phyloP scores from a whole-genome alignment of 495 filamentous ascomycete species.

The Penicillium simplicissimum region DNA sequence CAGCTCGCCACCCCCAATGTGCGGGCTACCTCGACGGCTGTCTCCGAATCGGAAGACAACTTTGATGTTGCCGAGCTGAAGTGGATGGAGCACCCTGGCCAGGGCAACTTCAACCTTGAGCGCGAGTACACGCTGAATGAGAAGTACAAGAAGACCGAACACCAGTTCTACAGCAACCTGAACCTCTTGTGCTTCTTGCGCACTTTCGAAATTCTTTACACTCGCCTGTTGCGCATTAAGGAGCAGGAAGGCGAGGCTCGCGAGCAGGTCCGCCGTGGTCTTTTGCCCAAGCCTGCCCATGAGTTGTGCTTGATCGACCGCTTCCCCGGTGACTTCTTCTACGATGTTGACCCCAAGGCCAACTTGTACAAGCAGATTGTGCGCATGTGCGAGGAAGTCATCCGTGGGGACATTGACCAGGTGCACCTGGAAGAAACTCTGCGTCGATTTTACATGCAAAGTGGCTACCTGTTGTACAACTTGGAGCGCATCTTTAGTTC shows the following conservation, averaged over 20 bases:
- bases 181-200: slow-evolving; percentile 92
- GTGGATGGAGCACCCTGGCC: slow-evolving; percentile 61
- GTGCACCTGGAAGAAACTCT: slow-evolving; percentile 82
- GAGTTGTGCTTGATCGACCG: slow-evolving; percentile 76
- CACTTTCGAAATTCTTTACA: slow-evolving; percentile 84
- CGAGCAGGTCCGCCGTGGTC: slow-evolving; percentile 66
- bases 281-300: slow-evolving; percentile 71
- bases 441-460: slow-evolving; percentile 81
- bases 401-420: slow-evolving; percentile 75
- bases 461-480: slow-evolving; percentile 87
- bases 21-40: slow-evolving; percentile 52
- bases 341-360: slow-evolving; percentile 58
- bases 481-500: slow-evolving; percentile 80
- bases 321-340: slow-evolving; percentile 79
- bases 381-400: slow-evolving; percentile 65
- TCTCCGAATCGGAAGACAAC: slow-evolving; percentile 49
- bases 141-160: slow-evolving; percentile 73
- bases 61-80: slow-evolving; percentile 49
- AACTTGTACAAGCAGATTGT: slow-evolving; percentile 72
- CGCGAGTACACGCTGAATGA: slow-evolving; percentile 74
- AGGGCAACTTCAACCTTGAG: slow-evolving; percentile 52
- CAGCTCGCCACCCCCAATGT: slow-evolving; percentile 63
- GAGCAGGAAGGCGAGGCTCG: slow-evolving; percentile 68
- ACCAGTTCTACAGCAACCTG: slow-evolving; percentile 86
- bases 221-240: slow-evolving; percentile 80